Evolutionary conservation across 495 filamentous ascomycete species (phyloP), one percentile per base, ranked within the genome.

Genomic region (Bacidia rubella): DNA sequence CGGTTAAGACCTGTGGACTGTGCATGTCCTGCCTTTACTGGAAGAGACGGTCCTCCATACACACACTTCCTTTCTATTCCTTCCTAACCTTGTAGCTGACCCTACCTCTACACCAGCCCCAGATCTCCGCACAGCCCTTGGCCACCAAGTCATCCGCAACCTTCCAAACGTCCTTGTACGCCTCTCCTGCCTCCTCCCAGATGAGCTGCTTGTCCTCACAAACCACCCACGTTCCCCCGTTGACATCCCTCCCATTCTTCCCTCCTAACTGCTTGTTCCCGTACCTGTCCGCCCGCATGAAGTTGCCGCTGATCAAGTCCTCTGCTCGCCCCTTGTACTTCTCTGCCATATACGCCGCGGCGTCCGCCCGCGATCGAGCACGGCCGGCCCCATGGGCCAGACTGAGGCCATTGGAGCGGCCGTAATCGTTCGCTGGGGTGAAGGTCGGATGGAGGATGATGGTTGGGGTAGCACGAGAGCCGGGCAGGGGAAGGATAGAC

Each of bases 151-250:
- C 68, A 21, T 60, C 58, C 3, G 55, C 60, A 2, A 70, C 68
- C 12, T 59, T 43, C 49, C 61, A 62, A 9, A 70, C 61, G 54
- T 67, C 59, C 27, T 69, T 68, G 53, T 66, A 70, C 12, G 62
- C 66, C 57, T 70, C 68, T 5, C 54, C 54, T 15, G 66, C 66
- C 54, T 70, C 66, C 55, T 70, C 68, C 64, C 63, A 68, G 12
- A 68, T 66, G 3, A 70, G 49, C 19, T 65, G 61, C 46, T 64
- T 63, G 22, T 67, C 65, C 40, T 67, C 68, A 51, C 68, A 70
- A 22, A 70, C 47, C 3, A 68, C 61, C 59, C 66, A 68, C 15
- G 65, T 67, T 1, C 61, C 62, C 32, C 61, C 62, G 9, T 56
- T 49, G 19, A 58, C 25, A 19, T 56, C 53, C 43, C 44, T 47